phyloP scores from a whole-genome alignment of 2,329 filamentous ascomycete species.

The Calycina herbarum region DNA sequence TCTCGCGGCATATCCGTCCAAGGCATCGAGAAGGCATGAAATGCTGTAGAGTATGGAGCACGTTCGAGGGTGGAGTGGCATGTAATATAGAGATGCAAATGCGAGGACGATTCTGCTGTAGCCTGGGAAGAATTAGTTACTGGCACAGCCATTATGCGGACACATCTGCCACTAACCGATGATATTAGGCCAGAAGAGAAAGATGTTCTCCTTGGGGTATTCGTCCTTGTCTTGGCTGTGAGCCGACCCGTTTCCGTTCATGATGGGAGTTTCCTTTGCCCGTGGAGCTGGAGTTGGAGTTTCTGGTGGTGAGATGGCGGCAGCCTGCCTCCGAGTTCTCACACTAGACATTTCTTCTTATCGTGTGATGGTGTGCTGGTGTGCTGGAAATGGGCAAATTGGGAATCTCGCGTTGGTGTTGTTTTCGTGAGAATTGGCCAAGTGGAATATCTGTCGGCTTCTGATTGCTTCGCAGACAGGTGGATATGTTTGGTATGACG shows the following conservation, averaged over 20 bases:
- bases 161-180: slow-evolving; percentile 59
- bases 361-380: slow-evolving; percentile 17
- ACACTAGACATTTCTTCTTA: slow-evolving; percentile 35
- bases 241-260: slow-evolving; percentile 50
- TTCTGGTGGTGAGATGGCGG: slow-evolving; percentile 28
- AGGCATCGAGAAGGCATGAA: slow-evolving; percentile 90
- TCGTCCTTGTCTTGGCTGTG: slow-evolving; percentile 40
- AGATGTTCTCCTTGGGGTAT: slow-evolving; percentile 67
- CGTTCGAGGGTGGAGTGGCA: slow-evolving; percentile 96
- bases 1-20: slow-evolving; percentile 91
- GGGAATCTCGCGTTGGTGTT: slow-evolving; percentile 23
- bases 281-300: slow-evolving; percentile 22
- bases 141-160: background rate
- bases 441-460: slow-evolving; percentile 11
- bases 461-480: slow-evolving; percentile 5
- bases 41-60: slow-evolving; percentile 90
- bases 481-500: background rate
- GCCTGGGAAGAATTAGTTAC: slow-evolving; percentile 49
- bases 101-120: slow-evolving; percentile 79
- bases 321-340: slow-evolving; percentile 36
- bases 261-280: slow-evolving; percentile 26
- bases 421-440: slow-evolving; percentile 4
- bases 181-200: slow-evolving; percentile 78
- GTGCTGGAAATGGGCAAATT: background rate
- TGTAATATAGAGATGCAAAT: slow-evolving; percentile 93